Percentiles rank a stretch among this genome's conserved stretches.
Evolutionary conservation across 495 filamentous ascomycete genomes (phyloP).

Genomic region (Cryomyces minteri): DNA sequence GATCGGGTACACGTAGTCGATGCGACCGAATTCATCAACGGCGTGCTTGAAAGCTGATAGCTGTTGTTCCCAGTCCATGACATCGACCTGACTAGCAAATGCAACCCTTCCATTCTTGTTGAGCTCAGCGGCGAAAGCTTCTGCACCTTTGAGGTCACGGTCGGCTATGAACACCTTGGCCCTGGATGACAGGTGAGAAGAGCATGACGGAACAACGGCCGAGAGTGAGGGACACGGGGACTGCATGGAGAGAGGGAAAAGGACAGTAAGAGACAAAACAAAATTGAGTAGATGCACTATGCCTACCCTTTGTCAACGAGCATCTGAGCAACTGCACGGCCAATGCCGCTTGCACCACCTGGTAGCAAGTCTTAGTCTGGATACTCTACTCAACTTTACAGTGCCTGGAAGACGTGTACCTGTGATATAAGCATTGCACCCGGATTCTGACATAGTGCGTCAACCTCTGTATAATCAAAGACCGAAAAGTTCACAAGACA

Average conservation of each 20-base stretch:
- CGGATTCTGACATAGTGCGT: too few species aligned
- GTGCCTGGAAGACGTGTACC: too few species aligned
- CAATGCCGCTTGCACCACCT: conserved; percentile 11
- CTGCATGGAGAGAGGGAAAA: neutral
- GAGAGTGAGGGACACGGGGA: neutral
- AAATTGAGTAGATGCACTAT: too few species aligned
- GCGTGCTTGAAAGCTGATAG: conserved; percentile 6
- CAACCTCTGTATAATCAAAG: too few species aligned
- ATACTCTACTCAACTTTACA: too few species aligned
- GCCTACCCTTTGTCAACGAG: conserved; percentile 5
- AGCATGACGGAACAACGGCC: neutral
- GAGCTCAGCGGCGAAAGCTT: conserved; percentile 2
- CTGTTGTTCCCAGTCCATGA: conserved; percentile 12
- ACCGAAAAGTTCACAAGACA: too few species aligned
- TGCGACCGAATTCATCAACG: conserved; percentile 6
- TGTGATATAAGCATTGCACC: too few species aligned
- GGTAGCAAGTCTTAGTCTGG: neutral
- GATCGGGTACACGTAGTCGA: conserved; percentile 12
- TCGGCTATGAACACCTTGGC: conserved; percentile 7
- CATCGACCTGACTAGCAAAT: conserved; percentile 4
- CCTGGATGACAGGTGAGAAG: neutral
- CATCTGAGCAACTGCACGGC: conserved; percentile 6
- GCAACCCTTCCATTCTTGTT: neutral
- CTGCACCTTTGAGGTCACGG: conserved; percentile 5
- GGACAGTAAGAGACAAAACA: neutral